Evolutionary conservation across 2,329 filamentous ascomycete genomes (phyloP).

Genomic region (Didymella exigua): DNA sequence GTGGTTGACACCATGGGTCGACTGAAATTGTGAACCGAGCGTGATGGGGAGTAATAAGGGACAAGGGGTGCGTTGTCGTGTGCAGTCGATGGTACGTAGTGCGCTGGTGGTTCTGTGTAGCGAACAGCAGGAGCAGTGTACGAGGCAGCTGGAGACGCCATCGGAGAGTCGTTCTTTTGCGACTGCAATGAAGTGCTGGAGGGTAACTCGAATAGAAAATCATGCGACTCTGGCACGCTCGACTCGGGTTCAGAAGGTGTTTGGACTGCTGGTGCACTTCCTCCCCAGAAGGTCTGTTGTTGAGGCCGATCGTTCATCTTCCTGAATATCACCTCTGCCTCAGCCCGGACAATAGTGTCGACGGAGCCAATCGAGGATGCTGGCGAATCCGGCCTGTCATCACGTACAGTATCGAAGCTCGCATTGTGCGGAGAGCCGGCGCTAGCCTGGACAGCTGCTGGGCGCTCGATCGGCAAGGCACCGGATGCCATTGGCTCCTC

Average conservation of each 20-base stretch:
- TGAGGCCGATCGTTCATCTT: slow-evolving; percentile 32
- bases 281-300: slow-evolving; percentile 24
- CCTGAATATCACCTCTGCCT: slow-evolving; percentile 36
- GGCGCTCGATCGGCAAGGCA: slow-evolving; percentile 16
- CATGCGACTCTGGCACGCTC: slow-evolving; percentile 36
- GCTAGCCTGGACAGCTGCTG: background rate
- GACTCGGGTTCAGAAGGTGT: slow-evolving; percentile 13
- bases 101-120: slow-evolving; percentile 6
- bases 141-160: slow-evolving; percentile 6
- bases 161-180: slow-evolving; percentile 16
- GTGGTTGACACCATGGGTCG: slow-evolving; percentile 21
- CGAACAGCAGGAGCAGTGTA: background rate
- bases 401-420: slow-evolving; percentile 11
- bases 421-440: slow-evolving; percentile 13
- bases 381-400: slow-evolving; percentile 28
- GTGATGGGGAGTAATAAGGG: slow-evolving; percentile 23
- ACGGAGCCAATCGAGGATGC: slow-evolving; percentile 28
- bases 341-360: slow-evolving; percentile 31
- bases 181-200: slow-evolving; percentile 5
- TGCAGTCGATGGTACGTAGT: slow-evolving; percentile 5
- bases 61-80: slow-evolving; percentile 12
- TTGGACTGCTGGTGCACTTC: slow-evolving; percentile 19
- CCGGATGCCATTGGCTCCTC: slow-evolving; percentile 26
- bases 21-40: slow-evolving; percentile 34
- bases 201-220: slow-evolving; percentile 33